Percentiles rank a stretch among this genome's conserved stretches.
These are phyloP conservation scores for Boeremia lycopersici DNA, from an alignment of 2,329 filamentous ascomycete genomes.

Conservation along the genomic window DNA sequence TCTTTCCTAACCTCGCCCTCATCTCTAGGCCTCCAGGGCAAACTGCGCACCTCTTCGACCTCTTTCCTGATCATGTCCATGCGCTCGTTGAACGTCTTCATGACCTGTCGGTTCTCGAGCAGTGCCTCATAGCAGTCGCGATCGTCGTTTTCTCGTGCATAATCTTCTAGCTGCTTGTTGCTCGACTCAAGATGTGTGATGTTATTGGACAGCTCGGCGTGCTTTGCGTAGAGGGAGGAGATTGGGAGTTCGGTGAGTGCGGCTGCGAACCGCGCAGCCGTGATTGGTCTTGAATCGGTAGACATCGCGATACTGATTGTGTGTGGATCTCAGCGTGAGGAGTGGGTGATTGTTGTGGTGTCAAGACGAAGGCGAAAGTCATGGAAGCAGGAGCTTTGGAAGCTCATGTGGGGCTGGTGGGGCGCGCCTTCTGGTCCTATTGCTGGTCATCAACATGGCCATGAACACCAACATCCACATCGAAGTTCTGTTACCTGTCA, in stretches of 20 bases:
- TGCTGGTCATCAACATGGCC: not conserved
- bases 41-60: conserved; percentile 64
- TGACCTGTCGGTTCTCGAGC: conserved; percentile 71
- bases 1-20: conserved; percentile 23
- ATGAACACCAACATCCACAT: not conserved
- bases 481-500: no score
- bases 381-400: not conserved
- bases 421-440: not conserved
- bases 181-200: conserved; percentile 76
- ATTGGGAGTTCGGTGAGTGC: conserved; percentile 71
- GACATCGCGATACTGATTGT: conserved; percentile 58
- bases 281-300: conserved; percentile 66
- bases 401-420: conserved; percentile 9
- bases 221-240: conserved; percentile 72
- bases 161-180: conserved; percentile 74
- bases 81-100: conserved; percentile 70
- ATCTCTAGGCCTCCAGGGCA: conserved; percentile 55
- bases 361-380: not conserved
- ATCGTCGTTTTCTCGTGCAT: conserved; percentile 60
- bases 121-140: conserved; percentile 76
- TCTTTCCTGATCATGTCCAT: conserved; percentile 68
- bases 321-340: not conserved
- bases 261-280: conserved; percentile 66
- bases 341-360: not conserved
- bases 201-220: conserved; percentile 75